A percentile compares a stretch with the other conserved stretches of the same genome.
Evolutionary conservation across 169 alveolate species (phyloP).

Genomic region (Eimeria necatrix): DNA sequence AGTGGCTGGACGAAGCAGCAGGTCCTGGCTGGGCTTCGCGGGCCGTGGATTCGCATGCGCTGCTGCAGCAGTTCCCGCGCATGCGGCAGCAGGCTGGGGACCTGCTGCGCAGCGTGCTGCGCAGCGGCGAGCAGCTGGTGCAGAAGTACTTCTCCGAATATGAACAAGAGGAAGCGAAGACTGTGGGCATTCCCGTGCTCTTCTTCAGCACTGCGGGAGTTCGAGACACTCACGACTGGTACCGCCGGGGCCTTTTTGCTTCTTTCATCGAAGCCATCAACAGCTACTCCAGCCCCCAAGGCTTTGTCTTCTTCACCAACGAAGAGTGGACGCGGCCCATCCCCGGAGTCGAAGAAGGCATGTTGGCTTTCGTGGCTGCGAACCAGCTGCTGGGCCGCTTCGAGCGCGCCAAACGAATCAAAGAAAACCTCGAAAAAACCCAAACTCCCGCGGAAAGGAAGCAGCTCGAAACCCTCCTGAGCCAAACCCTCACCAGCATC

Average conservation of each 20-base stretch:
- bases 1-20: conserved; percentile 55
- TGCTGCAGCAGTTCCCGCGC: conserved; percentile 29
- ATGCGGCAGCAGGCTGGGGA: not conserved
- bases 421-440: not conserved
- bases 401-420: not conserved
- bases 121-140: not conserved
- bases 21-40: conserved; percentile 35
- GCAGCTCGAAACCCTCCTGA: not conserved
- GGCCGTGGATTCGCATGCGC: not conserved
- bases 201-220: conserved; percentile 69
- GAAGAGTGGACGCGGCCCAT: conserved; percentile 63
- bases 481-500: conserved; percentile 31
- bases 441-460: not conserved
- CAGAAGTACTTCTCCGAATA: not conserved
- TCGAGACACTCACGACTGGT: conserved; percentile 66
- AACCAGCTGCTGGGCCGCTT: conserved; percentile 46
- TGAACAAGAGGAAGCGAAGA: conserved; percentile 47
- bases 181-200: conserved; percentile 49
- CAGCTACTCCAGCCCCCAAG: not conserved
- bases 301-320: conserved; percentile 44
- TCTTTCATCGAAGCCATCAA: conserved; percentile 52
- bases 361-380: conserved; percentile 50
- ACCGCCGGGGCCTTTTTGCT: conserved; percentile 57
- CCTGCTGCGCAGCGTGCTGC: not conserved
- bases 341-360: conserved; percentile 56